Evolutionary conservation across 2,329 filamentous ascomycete genomes (phyloP).

Genomic region (Verticillium albo-atrum): DNA sequence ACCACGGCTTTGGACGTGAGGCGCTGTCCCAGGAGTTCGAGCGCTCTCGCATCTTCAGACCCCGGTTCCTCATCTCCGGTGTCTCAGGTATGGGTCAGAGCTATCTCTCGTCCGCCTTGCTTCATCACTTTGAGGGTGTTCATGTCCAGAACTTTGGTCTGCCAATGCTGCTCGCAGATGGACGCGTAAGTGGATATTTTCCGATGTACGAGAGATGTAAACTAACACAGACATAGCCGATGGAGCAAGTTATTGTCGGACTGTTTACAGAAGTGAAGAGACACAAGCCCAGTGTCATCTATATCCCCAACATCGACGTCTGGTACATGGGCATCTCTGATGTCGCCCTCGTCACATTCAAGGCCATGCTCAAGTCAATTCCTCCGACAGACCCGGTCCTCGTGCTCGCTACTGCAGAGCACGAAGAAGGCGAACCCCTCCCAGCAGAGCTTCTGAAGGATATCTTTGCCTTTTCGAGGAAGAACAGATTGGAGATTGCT

Average conservation of each 20-base stretch:
- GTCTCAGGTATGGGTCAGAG: slow-evolving; percentile 86
- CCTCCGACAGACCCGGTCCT: slow-evolving; percentile 88
- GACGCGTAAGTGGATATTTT: slow-evolving; percentile 51
- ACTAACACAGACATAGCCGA: slow-evolving; percentile 41
- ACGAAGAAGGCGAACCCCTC: slow-evolving; percentile 52
- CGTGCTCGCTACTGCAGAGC: slow-evolving; percentile 79
- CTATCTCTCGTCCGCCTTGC: slow-evolving; percentile 77
- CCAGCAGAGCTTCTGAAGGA: slow-evolving; percentile 63
- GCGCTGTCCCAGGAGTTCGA: slow-evolving; percentile 75
- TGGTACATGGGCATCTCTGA: slow-evolving; percentile 68
- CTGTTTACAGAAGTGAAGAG: slow-evolving; percentile 89
- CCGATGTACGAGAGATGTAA: neutral
- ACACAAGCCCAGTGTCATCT: slow-evolving; percentile 94
- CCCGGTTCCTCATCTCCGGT: slow-evolving; percentile 80
- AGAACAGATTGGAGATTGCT: slow-evolving; percentile 67
- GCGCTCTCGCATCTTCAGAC: slow-evolving; percentile 80
- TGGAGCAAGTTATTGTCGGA: slow-evolving; percentile 85
- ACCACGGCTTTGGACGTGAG: slow-evolving; percentile 82
- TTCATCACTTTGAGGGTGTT: slow-evolving; percentile 89
- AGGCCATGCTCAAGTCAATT: slow-evolving; percentile 74
- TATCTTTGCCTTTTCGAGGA: slow-evolving; percentile 80
- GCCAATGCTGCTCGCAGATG: slow-evolving; percentile 79
- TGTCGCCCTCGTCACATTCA: slow-evolving; percentile 74
- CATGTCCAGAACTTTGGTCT: slow-evolving; percentile 95
- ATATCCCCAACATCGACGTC: slow-evolving; percentile 81